A percentile compares a stretch with the other conserved stretches of the same genome.
These are phyloP conservation scores for Pythium insidiosum DNA, from an alignment of 352 stramenopile genomes.

Conservation along the genomic window DNA sequence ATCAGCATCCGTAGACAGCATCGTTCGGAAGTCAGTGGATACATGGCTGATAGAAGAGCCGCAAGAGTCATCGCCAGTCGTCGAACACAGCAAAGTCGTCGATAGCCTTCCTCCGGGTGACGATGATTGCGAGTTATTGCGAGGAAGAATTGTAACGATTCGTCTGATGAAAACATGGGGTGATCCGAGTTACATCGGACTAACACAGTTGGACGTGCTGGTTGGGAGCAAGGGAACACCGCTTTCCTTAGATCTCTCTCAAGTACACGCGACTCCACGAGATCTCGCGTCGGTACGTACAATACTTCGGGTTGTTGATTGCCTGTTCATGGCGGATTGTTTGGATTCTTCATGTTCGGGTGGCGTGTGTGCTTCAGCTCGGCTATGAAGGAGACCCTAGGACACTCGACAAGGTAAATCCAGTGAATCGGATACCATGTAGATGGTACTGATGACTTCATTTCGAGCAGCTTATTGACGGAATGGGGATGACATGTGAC, in stretches of 20 bases:
- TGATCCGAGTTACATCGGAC: constrained; percentile 77
- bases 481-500: constrained; percentile 70
- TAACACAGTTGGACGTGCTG: constrained; percentile 70
- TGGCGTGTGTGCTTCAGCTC: too few species aligned
- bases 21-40: constrained; percentile 30
- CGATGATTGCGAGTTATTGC: constrained; percentile 15
- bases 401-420: constrained; percentile 78
- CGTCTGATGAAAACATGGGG: constrained; percentile 65
- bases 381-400: constrained; percentile 70
- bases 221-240: constrained; percentile 29
- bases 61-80: constrained; percentile 32
- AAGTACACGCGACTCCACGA: constrained; percentile 53
- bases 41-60: constrained; percentile 37
- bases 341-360: constrained; percentile 1
- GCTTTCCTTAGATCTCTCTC: constrained; percentile 27
- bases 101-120: too few species aligned
- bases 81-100: constrained; percentile 13
- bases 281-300: constrained; percentile 57
- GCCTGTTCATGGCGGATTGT: too few species aligned
- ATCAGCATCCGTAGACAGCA: too few species aligned
- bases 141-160: constrained; percentile 44
- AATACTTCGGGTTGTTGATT: too few species aligned
- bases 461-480: constrained; percentile 75
- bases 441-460: too few species aligned
- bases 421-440: too few species aligned